Conservation (phyloP, 345 rosid species). For the Isatis tinctoria region DNA sequence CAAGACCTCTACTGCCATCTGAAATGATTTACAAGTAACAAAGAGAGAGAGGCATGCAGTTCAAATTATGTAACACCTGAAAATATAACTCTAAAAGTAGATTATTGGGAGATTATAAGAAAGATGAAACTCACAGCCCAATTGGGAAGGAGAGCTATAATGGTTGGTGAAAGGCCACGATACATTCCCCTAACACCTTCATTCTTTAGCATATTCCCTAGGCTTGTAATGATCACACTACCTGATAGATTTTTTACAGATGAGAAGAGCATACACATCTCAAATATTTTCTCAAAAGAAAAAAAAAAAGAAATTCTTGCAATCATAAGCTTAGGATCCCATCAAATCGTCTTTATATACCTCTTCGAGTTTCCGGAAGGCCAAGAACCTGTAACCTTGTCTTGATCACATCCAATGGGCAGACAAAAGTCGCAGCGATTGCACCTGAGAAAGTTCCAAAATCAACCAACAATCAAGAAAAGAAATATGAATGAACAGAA, state of each 20-base stretch:
- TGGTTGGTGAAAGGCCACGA: slow-evolving; percentile 92
- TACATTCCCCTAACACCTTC: slow-evolving; percentile 85
- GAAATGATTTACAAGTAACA: not conserved
- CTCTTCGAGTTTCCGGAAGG: slow-evolving; percentile 51
- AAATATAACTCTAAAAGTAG: too few relatives aligned
- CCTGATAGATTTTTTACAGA: slow-evolving; percentile 40
- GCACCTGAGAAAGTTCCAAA: slow-evolving; percentile 44
- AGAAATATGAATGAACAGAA: not conserved
- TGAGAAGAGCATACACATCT: not conserved
- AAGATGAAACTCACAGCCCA: slow-evolving; percentile 81
- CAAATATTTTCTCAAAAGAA: not conserved
- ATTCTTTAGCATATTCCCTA: slow-evolving; percentile 52
- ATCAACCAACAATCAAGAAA: not conserved
- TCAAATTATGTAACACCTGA: too few relatives aligned
- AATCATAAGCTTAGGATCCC: not conserved
- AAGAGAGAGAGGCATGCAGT: too few relatives aligned
- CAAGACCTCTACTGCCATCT: not conserved
- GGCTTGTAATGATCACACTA: slow-evolving; percentile 63
- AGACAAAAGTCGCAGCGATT: slow-evolving; percentile 80
- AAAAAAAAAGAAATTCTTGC: not conserved
- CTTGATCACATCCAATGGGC: slow-evolving; percentile 94
- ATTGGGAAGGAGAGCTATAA: slow-evolving; percentile 84
- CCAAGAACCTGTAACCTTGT: slow-evolving; percentile 85
- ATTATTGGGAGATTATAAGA: too few relatives aligned
- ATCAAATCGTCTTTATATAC: slow-evolving; percentile 26